Evolutionary conservation across 2,329 filamentous ascomycete species (phyloP).

Genomic region (Verticillium alfalfae): DNA sequence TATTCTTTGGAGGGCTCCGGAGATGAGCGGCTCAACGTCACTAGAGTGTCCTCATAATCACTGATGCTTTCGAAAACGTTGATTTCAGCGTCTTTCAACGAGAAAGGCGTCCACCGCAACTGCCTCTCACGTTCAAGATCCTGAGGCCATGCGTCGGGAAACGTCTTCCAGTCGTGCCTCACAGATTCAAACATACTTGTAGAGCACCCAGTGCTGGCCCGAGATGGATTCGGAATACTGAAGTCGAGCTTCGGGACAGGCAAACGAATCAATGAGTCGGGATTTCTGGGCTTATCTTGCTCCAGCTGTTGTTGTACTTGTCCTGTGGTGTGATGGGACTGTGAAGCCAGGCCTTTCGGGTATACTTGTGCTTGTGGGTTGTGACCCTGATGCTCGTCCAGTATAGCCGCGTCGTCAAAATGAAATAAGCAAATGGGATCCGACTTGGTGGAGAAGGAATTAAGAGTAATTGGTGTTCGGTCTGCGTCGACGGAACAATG

Average conservation of each 20-base stretch:
- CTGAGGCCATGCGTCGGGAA: constrained; percentile 8
- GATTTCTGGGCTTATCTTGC: constrained; percentile 19
- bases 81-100: neutral
- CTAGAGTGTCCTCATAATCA: neutral
- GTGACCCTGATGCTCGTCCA: neutral
- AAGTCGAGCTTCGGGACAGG: constrained; percentile 21
- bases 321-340: neutral
- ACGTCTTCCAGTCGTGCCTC: constrained; percentile 3
- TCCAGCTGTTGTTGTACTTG: constrained; percentile 11
- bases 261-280: constrained; percentile 19
- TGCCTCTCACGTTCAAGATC: constrained; percentile 1
- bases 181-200: constrained; percentile 16
- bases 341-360: neutral
- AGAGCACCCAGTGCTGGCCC: constrained; percentile 13
- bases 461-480: neutral
- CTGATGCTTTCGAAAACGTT: neutral
- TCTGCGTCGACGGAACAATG: neutral
- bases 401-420: no score
- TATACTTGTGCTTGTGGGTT: no score
- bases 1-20: neutral
- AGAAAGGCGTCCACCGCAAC: constrained; percentile 4
- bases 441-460: neutral
- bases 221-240: constrained; percentile 14
- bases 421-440: no score
- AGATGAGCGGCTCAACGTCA: neutral